These are phyloP conservation scores for Solanum stenotomum DNA, from an alignment of 257 asterid genomes.

Conservation along the genomic window DNA sequence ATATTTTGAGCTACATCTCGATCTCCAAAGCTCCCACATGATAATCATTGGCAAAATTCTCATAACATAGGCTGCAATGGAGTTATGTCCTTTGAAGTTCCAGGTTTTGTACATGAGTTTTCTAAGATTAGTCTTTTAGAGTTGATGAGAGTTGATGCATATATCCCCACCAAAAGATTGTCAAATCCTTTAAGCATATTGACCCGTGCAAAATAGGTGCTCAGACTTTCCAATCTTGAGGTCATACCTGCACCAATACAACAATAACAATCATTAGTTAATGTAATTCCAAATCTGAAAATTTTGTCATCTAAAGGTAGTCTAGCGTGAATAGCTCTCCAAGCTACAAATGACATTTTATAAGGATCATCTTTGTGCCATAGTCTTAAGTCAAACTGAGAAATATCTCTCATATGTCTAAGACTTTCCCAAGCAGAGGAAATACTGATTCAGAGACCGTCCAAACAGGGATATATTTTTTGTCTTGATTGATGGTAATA, in stretches of 20 bases:
- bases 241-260: not conserved
- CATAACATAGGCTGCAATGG: not conserved
- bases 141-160: not conserved
- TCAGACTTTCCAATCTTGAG: not conserved
- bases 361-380: not conserved
- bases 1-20: not conserved
- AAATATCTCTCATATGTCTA: not conserved
- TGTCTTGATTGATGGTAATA: not conserved
- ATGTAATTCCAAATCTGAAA: not conserved
- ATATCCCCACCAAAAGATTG: not conserved
- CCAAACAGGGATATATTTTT: not conserved
- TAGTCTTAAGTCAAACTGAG: not conserved
- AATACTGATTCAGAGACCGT: not conserved
- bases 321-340: not conserved
- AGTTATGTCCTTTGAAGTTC: not conserved
- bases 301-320: not conserved
- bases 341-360: not conserved
- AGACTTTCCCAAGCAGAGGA: not conserved
- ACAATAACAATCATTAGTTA: not conserved
- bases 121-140: not conserved
- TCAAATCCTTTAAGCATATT: not conserved
- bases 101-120: not conserved
- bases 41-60: not conserved
- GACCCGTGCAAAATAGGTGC: not conserved
- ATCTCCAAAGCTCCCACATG: not conserved